Conservation (phyloP, 148 eudicot species). For the Rhododendron williamsianum region DNA sequence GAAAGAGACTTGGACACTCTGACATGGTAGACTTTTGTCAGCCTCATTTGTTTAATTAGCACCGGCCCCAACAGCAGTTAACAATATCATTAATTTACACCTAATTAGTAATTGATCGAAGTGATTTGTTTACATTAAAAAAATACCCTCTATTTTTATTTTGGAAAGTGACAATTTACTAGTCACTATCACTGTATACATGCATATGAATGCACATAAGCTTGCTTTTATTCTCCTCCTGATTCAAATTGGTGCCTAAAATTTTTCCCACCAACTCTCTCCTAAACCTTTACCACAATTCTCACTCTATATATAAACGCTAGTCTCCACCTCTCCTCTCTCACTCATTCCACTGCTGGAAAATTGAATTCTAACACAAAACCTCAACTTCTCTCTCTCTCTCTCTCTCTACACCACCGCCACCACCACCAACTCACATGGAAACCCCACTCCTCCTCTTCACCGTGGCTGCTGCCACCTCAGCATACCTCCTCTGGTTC, state of each 20-base stretch:
- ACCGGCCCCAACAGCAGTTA: neutral
- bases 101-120: neutral
- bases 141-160: no score
- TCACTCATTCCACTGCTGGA: slow-evolving; percentile 16
- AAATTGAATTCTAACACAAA: neutral
- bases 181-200: no score
- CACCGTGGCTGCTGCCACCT: slow-evolving; percentile 22
- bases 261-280: slow-evolving; percentile 56
- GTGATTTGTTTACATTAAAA: neutral
- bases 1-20: neutral
- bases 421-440: slow-evolving; percentile 19
- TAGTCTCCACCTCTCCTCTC: slow-evolving; percentile 14
- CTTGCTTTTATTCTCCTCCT: neutral
- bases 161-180: no score
- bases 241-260: neutral
- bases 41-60: neutral
- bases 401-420: neutral
- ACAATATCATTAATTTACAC: neutral
- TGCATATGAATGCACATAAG: no score
- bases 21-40: neutral
- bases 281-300: slow-evolving; percentile 27
- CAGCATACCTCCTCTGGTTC: slow-evolving; percentile 69
- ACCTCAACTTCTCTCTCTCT: no score
- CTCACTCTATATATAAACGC: slow-evolving; percentile 23
- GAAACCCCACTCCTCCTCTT: slow-evolving; percentile 34